Base-by-base conservation (phyloP, 108 stramenopile species). In the Licmophora abbreviata region DNA sequence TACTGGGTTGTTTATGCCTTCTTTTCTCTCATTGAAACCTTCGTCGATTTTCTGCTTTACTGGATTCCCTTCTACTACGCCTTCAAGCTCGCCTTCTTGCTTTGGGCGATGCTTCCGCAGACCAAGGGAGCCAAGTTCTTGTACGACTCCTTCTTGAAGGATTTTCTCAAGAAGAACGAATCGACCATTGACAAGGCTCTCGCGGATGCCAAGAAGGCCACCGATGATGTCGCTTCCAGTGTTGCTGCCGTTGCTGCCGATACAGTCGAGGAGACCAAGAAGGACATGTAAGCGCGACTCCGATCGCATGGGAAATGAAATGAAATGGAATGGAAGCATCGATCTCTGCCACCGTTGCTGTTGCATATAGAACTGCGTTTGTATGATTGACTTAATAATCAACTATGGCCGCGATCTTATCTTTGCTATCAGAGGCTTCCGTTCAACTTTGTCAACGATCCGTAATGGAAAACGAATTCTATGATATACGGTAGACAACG, bases 31-130 rank as follows among this genome's bases (percentile, higher is more conserved):
- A 68, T 95, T 54, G 95, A 94, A 65, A 70, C 83, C 35, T 96
- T 96, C 61, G 54, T 65, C 17, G 83, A 81, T 20, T 68, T 80
- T 30, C 63, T 96, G 14, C 63, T 93, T 17, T 91, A 89, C 55
- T 94, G 91, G 91, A 93, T 96, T 62, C 95, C 95, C 1, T 94
- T 93, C 49, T 96, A 96, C 63, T 94, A 88, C 49, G 72, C 91
- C 18, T 89, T 94, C 73, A 96, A 96, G 79, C 33, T 93, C 41
- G 93, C 89, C 35, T 94, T 96, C 71, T 77, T 96, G 48, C 51
- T 94, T 21, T 96, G 92, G 92, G 79, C 81, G 38, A 88, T 95
- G 82, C 58, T 92, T 24, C 94, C 94, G 5, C 84, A 88, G 66
- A 92, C 90, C 14, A 69, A 73, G 45, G 96, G 94, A 17, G 88